Conservation (phyloP, 1,284 basidiomycete genomes). For the Ganoderma multipileum region DNA sequence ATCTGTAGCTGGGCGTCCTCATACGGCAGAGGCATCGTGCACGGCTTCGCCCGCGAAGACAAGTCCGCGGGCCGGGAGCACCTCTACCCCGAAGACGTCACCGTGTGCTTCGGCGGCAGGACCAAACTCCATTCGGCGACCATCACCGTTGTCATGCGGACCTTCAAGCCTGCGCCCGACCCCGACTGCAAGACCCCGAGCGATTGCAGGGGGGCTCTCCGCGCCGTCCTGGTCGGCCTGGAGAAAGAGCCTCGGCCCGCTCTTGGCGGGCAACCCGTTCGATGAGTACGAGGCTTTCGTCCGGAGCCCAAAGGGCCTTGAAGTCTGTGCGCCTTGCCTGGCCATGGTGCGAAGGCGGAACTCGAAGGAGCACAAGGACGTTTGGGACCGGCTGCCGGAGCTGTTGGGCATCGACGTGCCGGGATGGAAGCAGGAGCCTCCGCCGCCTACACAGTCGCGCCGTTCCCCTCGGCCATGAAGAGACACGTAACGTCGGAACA, state of each 20-base stretch:
- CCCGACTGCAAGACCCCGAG: background rate
- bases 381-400: conserved; percentile 15
- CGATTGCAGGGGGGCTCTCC: background rate
- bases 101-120: background rate
- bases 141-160: background rate
- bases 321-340: background rate
- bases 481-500: background rate
- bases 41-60: conserved; percentile 14
- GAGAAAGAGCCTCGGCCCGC: background rate
- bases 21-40: background rate
- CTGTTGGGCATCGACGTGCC: conserved; percentile 9
- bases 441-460: too few species aligned
- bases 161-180: background rate
- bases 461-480: too few species aligned
- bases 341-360: background rate
- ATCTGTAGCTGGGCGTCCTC: background rate
- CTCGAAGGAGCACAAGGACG: background rate
- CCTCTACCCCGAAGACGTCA: conserved; percentile 7
- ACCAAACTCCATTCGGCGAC: background rate
- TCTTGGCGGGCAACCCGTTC: background rate
- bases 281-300: background rate
- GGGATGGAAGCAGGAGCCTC: conserved; percentile 15
- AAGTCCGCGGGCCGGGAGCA: conserved; percentile 3
- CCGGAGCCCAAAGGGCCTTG: background rate
- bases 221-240: background rate